phyloP scores from a whole-genome alignment of 768 basidiomycete genomes.

The Hysterangium stoloniferum region DNA sequence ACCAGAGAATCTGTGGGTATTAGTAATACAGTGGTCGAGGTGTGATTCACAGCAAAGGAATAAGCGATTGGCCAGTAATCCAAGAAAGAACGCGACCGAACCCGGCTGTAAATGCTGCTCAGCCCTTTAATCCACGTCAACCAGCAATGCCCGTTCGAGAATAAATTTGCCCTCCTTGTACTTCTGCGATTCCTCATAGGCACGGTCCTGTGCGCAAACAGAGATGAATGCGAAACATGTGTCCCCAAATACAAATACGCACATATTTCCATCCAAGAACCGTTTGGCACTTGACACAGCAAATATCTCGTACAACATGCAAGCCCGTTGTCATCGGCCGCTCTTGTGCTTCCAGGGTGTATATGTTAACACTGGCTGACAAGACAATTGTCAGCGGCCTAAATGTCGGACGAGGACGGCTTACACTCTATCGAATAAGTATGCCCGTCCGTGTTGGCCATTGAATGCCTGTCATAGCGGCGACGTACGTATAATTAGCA shows the following conservation, averaged over 20 bases:
- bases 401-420: slow-evolving; percentile 23
- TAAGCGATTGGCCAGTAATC: too few relatives aligned
- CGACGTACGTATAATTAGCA: slow-evolving; percentile 11
- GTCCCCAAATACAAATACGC: slow-evolving; percentile 23
- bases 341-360: slow-evolving; percentile 84
- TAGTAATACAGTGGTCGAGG: too few relatives aligned
- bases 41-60: too few relatives aligned
- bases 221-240: background rate
- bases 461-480: slow-evolving; percentile 71
- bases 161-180: slow-evolving; percentile 99
- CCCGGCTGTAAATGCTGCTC: background rate
- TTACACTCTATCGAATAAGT: slow-evolving; percentile 91
- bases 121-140: slow-evolving; percentile 65
- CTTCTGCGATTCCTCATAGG: slow-evolving; percentile 83
- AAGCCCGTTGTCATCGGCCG: slow-evolving; percentile 95
- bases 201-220: slow-evolving; percentile 59
- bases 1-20: too few relatives aligned
- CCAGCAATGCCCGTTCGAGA: slow-evolving; percentile 85
- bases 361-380: slow-evolving; percentile 72
- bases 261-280: slow-evolving; percentile 99
- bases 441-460: slow-evolving; percentile 92
- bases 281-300: slow-evolving; percentile 82
- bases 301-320: slow-evolving; percentile 94
- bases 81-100: too few relatives aligned
- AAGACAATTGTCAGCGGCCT: background rate